Percentiles rank a stretch among this genome's conserved stretches.
phyloP scores from a whole-genome alignment of 1,284 basidiomycete species.

The Sphaerobolus stellatus region DNA sequence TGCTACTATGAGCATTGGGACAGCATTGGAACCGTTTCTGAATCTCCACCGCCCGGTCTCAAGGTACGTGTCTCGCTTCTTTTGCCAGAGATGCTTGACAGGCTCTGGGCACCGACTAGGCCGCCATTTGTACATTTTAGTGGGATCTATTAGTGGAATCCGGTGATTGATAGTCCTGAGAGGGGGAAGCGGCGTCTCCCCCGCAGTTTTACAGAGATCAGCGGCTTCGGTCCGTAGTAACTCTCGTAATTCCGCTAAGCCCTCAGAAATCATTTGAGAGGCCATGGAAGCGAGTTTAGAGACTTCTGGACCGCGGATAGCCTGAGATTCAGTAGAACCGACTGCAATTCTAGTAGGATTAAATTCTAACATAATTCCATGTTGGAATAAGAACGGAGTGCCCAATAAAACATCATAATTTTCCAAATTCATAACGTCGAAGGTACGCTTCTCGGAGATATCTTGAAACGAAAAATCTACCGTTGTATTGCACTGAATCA shows the following conservation, averaged over 20 bases:
- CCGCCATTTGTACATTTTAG: conserved; percentile 28
- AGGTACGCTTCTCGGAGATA: conserved; percentile 27
- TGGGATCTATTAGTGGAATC: conserved; percentile 33
- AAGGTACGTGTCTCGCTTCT: conserved; percentile 30
- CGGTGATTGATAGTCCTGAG: conserved; percentile 31
- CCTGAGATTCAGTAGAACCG: conserved; percentile 12
- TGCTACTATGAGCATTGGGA: conserved; percentile 35
- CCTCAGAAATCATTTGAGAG: no score
- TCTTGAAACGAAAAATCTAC: conserved; percentile 30
- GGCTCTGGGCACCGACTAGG: conserved; percentile 30
- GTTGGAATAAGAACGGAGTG: conserved; percentile 33
- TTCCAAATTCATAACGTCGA: no score
- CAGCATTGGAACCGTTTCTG: conserved; percentile 25
- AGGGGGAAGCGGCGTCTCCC: conserved; percentile 30
- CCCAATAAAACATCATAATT: conserved; percentile 35
- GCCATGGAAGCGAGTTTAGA: conserved; percentile 13
- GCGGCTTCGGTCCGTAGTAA: conserved; percentile 21
- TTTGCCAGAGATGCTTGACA: conserved; percentile 26
- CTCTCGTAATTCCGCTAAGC: no score
- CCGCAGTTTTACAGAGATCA: conserved; percentile 24
- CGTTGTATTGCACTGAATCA: conserved; percentile 20
- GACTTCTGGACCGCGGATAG: conserved; percentile 20
- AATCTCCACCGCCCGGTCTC: conserved; percentile 26
- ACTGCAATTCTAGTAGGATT: conserved; percentile 20
- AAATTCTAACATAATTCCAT: no score